Evolutionary conservation across 2,329 filamentous ascomycete species (phyloP).

Genomic region (Aaosphaeria arxii): DNA sequence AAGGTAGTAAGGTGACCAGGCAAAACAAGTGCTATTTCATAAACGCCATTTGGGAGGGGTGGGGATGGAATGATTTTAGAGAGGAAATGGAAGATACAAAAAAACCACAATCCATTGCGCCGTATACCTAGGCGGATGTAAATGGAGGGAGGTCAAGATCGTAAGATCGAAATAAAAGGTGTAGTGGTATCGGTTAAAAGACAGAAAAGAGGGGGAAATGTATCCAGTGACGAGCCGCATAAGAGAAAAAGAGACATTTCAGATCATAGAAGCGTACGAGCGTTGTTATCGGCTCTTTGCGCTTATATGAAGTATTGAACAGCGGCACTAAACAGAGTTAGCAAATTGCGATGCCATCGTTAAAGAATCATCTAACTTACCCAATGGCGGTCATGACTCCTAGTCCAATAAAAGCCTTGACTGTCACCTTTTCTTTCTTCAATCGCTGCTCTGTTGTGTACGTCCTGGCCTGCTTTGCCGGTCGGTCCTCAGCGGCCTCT

Average conservation of each 20-base stretch:
- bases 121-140: background rate
- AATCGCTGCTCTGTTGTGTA: slow-evolving; percentile 67
- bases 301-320: slow-evolving; percentile 24
- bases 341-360: background rate
- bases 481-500: slow-evolving; percentile 45
- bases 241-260: background rate
- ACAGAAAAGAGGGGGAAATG: background rate
- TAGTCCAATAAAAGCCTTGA: slow-evolving; percentile 79
- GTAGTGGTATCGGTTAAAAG: background rate
- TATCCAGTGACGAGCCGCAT: background rate
- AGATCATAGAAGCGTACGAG: background rate
- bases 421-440: slow-evolving; percentile 81
- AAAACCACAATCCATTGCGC: background rate
- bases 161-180: background rate
- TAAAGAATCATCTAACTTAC: slow-evolving; percentile 58
- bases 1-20: background rate
- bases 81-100: too few relatives aligned
- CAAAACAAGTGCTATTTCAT: background rate
- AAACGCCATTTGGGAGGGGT: too few relatives aligned
- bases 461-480: slow-evolving; percentile 69
- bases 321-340: slow-evolving; percentile 22
- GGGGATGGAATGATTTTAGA: too few relatives aligned
- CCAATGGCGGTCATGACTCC: slow-evolving; percentile 84
- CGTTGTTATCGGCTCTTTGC: background rate
- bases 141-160: background rate